phyloP scores from a whole-genome alignment of 2,329 filamentous ascomycete species.

The Ophiostoma ips region DNA sequence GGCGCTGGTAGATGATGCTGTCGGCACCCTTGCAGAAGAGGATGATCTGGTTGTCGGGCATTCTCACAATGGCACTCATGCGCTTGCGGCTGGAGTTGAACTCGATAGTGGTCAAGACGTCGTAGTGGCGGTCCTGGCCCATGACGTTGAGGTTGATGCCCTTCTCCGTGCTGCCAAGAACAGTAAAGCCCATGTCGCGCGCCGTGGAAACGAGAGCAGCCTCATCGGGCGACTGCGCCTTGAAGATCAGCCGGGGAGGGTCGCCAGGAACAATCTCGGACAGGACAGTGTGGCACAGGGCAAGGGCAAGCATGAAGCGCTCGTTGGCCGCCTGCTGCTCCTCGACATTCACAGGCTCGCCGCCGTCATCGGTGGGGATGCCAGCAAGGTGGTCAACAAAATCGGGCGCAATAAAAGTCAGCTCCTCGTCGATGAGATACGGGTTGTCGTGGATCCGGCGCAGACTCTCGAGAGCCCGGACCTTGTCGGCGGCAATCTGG shows the following conservation, averaged over 20 bases:
- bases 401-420: conserved; percentile 87
- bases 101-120: conserved; percentile 85
- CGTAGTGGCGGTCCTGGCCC: conserved; percentile 73
- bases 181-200: conserved; percentile 87
- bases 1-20: conserved; percentile 87
- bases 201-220: conserved; percentile 88
- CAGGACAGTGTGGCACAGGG: conserved; percentile 94
- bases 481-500: conserved; percentile 68
- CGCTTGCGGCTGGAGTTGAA: conserved; percentile 95
- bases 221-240: conserved; percentile 93
- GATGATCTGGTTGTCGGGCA: conserved; percentile 81
- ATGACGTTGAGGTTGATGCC: conserved; percentile 77
- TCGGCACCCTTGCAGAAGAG: conserved; percentile 97
- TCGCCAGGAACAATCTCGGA: conserved; percentile 84
- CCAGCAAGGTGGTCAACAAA: conserved; percentile 75
- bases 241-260: conserved; percentile 82
- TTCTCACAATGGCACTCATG: conserved; percentile 93
- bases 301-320: conserved; percentile 86
- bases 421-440: conserved; percentile 74
- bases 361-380: conserved; percentile 26
- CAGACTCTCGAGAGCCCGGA: conserved; percentile 56
- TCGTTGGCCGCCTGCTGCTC: conserved; percentile 68
- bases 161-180: conserved; percentile 65
- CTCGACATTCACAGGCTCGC: conserved; percentile 34
- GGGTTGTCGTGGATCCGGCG: conserved; percentile 75